phyloP scores from a whole-genome alignment of 345 rosid genomes.

The Eutrema yunnanense region DNA sequence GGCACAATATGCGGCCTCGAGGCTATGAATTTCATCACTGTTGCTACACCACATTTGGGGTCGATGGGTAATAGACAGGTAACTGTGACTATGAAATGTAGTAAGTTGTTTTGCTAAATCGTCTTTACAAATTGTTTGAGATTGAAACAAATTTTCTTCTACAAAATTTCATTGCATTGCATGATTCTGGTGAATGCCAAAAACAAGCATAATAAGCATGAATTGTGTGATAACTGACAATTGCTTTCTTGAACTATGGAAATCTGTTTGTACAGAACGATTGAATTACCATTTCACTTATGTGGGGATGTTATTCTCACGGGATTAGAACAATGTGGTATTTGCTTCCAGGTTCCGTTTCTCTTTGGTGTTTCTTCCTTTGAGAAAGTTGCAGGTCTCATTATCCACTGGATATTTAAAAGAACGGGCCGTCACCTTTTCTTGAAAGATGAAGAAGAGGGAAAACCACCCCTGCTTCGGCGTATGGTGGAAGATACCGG shows the following conservation, averaged over 20 bases:
- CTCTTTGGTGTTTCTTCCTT: conserved; percentile 90
- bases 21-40: conserved; percentile 83
- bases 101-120: not conserved
- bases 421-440: conserved; percentile 96
- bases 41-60: conserved; percentile 97
- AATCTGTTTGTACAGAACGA: not conserved
- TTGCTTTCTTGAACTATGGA: not conserved
- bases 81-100: not conserved
- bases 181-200: not conserved
- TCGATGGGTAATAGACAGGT: conserved; percentile 98
- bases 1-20: conserved; percentile 79
- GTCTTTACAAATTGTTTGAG: conserved; percentile 1
- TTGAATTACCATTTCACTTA: not conserved
- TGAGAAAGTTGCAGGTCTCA: conserved; percentile 72
- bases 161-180: not conserved
- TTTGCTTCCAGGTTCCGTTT: conserved; percentile 76
- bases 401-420: conserved; percentile 92
- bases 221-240: not conserved
- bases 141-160: not conserved
- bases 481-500: conserved; percentile 66
- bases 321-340: not conserved
- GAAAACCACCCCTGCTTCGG: conserved; percentile 73
- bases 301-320: not conserved
- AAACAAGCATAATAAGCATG: not conserved
- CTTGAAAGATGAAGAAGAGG: conserved; percentile 77